These are phyloP conservation scores for Paratinospora sagittata DNA, from an alignment of 164 flowering plant genomes.

Conservation along the genomic window DNA sequence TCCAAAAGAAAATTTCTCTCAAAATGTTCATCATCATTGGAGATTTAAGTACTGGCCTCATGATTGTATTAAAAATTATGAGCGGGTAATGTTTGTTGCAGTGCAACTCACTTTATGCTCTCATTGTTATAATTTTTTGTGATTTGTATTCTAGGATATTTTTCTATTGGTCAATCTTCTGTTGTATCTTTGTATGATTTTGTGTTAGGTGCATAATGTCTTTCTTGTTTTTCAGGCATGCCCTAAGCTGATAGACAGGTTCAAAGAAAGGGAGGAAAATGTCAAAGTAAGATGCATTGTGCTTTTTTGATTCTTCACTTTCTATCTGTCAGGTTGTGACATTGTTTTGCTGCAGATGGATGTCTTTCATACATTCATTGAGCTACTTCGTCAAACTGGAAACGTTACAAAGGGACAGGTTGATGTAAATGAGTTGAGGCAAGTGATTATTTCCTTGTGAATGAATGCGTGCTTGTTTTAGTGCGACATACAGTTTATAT, in stretches of 20 bases:
- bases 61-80: too few relatives aligned
- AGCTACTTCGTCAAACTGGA: slow-evolving; percentile 92
- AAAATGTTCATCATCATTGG: too few relatives aligned
- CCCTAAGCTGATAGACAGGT: slow-evolving; percentile 95
- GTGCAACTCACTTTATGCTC: too few relatives aligned
- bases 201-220: neutral
- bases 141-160: neutral
- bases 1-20: too few relatives aligned
- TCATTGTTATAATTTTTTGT: neutral
- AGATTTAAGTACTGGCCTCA: too few relatives aligned
- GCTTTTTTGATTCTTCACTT: slow-evolving; percentile 1
- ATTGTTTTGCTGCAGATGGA: slow-evolving; percentile 70
- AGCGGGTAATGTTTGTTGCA: too few relatives aligned
- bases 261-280: slow-evolving; percentile 98
- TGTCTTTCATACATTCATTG: slow-evolving; percentile 88
- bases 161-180: neutral
- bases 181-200: neutral
- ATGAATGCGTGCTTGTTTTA: neutral
- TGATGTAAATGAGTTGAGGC: slow-evolving; percentile 68
- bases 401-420: slow-evolving; percentile 86
- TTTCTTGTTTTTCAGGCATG: slow-evolving; percentile 62
- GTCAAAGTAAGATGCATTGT: slow-evolving; percentile 58
- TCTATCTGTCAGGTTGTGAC: slow-evolving; percentile 13
- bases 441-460: slow-evolving; percentile 28
- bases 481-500: neutral